Conservation (phyloP, 768 basidiomycete species). For the Rhodosporidiobolus sp. region DNA sequence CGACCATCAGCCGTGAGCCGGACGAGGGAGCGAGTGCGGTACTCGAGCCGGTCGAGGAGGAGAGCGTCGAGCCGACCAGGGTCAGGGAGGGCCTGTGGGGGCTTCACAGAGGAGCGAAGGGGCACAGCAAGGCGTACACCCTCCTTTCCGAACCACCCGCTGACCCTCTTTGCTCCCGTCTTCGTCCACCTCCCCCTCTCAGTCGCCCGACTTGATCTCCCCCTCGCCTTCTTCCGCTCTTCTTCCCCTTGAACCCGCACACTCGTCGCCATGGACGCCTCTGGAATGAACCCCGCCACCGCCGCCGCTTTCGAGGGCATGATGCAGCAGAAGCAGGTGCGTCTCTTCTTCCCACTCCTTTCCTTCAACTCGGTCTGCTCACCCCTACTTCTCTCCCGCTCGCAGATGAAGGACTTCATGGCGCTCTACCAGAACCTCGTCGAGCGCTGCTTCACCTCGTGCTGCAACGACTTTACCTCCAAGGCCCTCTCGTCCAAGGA, state of each 20-base stretch:
- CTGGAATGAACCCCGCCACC: slow-evolving; percentile 72
- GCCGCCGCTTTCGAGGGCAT: slow-evolving; percentile 93
- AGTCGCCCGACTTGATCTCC: no score
- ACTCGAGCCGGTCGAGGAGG: not conserved
- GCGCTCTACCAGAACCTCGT: slow-evolving; percentile 89
- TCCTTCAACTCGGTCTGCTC: not conserved
- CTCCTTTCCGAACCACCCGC: no score
- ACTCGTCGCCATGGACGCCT: slow-evolving; percentile 41
- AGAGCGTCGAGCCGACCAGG: no score
- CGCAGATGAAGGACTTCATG: slow-evolving; percentile 98
- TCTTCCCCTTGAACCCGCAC: not conserved
- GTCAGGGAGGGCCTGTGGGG: not conserved
- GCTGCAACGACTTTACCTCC: slow-evolving; percentile 94
- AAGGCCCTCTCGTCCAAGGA: slow-evolving; percentile 91
- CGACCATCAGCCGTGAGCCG: not conserved
- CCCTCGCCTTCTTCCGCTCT: not conserved
- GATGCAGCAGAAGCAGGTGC: slow-evolving; percentile 94
- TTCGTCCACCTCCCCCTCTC: not conserved
- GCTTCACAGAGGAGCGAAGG: no score
- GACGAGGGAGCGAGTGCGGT: not conserved
- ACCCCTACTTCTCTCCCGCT: not conserved
- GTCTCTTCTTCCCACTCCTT: slow-evolving; percentile 27
- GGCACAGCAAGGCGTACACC: not conserved
- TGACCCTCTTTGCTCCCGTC: not conserved
- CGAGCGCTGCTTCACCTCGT: slow-evolving; percentile 91